Evolutionary conservation across 176 grass and related monocot genomes (phyloP), one percentile per base, ranked within the genome.

Genomic region (Carex parvula): DNA sequence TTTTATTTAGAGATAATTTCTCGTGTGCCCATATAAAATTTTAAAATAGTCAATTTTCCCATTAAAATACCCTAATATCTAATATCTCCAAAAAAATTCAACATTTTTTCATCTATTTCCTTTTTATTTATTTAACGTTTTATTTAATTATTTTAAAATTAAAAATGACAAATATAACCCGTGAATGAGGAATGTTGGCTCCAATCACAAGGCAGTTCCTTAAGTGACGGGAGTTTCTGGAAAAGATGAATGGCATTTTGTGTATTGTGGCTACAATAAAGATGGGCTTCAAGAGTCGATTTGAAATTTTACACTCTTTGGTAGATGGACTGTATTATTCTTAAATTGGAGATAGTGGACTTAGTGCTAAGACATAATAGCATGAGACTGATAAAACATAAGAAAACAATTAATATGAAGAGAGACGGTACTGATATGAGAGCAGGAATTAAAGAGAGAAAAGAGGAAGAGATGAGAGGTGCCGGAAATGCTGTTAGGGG

Each of bases 391-490:
- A 18, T 35, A 79, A 41, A 61, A 46, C 29, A 21, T 29, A 29
- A 29, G 16, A 58, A 8, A 58, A 32, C 52, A 79, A 11, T 17
- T 41, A 8, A 62, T 60, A 62, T 12, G 35, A 63, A 81, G 56
- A 44, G 18, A 64, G 37, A 60, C 4, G 14, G 4, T 64, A 81
- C 79, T 64, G 26, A 60, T 53, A 80, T 33, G 18, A 33, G 64
- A 81, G 79, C 88, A 84, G 91, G 87, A 98, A n/a, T n/a, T n/a
- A n/a, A 90, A 73, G 96, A 95, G 91, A 5, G 93, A 98, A 53
- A 88, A 60, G 96, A 98, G 44, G 93, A 89, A 29, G 93, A 98
- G 54, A 91, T 26, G 26, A 26, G 26, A 26, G 26, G 26, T 26
- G 26, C 26, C 26, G 26, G 26, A 26, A 26, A 26, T 90, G 96